Evolutionary conservation across 1,284 basidiomycete genomes (phyloP), one percentile per base, ranked within the genome.

Genomic region (Apiotrichum akiyoshidainum): DNA sequence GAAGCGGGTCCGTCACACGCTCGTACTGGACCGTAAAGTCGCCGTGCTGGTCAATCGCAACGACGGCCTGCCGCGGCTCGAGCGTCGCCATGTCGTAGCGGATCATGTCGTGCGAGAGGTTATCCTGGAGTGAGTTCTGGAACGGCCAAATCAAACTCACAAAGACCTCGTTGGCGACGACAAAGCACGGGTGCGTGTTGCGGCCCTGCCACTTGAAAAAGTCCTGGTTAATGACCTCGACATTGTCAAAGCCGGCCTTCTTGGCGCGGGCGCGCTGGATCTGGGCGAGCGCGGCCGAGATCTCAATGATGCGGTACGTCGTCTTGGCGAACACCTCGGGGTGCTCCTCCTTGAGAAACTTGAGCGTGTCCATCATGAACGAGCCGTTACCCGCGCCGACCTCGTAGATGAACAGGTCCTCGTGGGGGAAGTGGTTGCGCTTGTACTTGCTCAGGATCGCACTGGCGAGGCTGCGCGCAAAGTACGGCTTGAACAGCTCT

Each of bases 311-410:
- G 60, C 86, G 85, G 78, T 99, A 79, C 54, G 66, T 59, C 4
- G 92, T 97, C 21, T 90, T 83, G 58, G 90, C 87, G 72, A 95
- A 99, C 2, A 98, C 89, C 52, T 94, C 90, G 0, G 94, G 92
- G 72, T 96, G 87, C 44, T 86, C 79, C 46, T 85, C 83, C 31
- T 82, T 83, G 31, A 99, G 78, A 68, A 87, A 92, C 71, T 89
- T 83, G 58, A 99, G 84, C 48, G 97, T 85, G 71, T 97, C 90
- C 71, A 84, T 78, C 45, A 96, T 95, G 57, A 99, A 82, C 0
- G 94, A 94, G 0, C 96, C 96, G 68, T 98, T 98, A 33, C 96
- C 96, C 2, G 94, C 96, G 35, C 96, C 96, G 61, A 99, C 88
- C 77, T 99, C 96, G 81, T 96, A 99, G 56, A 99, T 87, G 61